A percentile compares a stretch with the other conserved stretches of the same genome.
Conservation (phyloP, 352 stramenopile species). For the Pythium scleroteichum region DNA sequence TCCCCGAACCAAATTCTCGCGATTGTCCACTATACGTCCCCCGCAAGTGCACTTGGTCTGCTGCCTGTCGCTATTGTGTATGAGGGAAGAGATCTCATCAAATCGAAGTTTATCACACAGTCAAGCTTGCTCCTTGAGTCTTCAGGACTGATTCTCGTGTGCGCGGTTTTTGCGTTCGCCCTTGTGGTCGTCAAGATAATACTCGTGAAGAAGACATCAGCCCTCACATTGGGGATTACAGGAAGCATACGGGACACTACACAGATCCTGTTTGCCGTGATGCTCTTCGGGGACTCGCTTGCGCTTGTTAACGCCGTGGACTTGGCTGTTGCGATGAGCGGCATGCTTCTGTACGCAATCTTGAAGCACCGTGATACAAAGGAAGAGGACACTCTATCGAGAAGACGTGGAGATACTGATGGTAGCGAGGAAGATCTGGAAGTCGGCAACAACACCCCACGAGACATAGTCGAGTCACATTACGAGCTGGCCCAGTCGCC, state of each 20-base stretch:
- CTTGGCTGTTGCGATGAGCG: conserved; percentile 63
- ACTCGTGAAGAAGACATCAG: conserved; percentile 84
- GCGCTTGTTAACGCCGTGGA: conserved; percentile 62
- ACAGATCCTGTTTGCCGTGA: conserved; percentile 75
- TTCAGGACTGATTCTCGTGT: conserved; percentile 59
- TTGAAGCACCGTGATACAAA: conserved; percentile 56
- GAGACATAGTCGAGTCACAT: too few relatives aligned
- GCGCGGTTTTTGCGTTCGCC: conserved; percentile 61
- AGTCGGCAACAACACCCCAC: neutral
- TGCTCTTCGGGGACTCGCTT: conserved; percentile 74
- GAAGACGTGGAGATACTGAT: neutral
- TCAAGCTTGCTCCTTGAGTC: conserved; percentile 44
- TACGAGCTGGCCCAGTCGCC: neutral
- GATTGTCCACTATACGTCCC: conserved; percentile 82
- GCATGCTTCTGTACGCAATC: conserved; percentile 76
- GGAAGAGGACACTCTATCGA: neutral
- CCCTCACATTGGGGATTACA: conserved; percentile 74
- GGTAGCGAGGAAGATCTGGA: conserved; percentile 5
- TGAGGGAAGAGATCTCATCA: neutral
- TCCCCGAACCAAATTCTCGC: conserved; percentile 61
- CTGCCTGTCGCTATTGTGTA: conserved; percentile 52
- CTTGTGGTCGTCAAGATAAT: conserved; percentile 83
- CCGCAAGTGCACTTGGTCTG: conserved; percentile 61
- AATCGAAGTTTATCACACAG: conserved; percentile 42
- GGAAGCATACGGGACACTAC: conserved; percentile 80